A percentile compares a stretch with the other conserved stretches of the same genome.
These are phyloP conservation scores for Lagenidium giganteum DNA, from an alignment of 352 stramenopile species.

Conservation along the genomic window DNA sequence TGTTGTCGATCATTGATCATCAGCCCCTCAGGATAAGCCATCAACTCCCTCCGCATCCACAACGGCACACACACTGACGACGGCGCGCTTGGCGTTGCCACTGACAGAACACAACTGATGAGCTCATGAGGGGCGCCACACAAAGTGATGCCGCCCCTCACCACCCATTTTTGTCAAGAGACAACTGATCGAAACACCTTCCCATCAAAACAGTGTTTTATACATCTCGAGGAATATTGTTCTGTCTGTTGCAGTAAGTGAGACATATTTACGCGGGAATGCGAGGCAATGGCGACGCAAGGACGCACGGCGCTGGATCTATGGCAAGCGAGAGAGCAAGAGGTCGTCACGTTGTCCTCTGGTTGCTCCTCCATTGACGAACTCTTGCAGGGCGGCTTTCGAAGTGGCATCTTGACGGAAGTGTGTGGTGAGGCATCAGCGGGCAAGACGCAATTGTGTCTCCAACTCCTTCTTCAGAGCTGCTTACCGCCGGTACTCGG, in stretches of 20 bases:
- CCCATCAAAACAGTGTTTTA: conserved; percentile 4
- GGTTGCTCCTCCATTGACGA: conserved; percentile 55
- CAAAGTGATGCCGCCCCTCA: no score
- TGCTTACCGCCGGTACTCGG: conserved; percentile 38
- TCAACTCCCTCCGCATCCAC: conserved; percentile 44
- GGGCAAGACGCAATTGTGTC: conserved; percentile 76
- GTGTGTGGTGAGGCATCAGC: conserved; percentile 68
- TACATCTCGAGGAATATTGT: conserved; percentile 8
- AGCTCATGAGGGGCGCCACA: no score
- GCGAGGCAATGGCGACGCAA: conserved; percentile 9
- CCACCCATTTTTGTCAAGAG: no score
- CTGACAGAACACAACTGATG: no score
- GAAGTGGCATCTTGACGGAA: conserved; percentile 61
- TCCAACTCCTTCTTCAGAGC: conserved; percentile 73
- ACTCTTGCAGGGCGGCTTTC: conserved; percentile 58
- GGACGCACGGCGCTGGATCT: conserved; percentile 39
- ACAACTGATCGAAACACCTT: background rate
- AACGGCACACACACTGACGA: background rate
- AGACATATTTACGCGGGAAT: conserved; percentile 12
- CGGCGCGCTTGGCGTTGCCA: no score
- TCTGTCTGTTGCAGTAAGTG: conserved; percentile 6
- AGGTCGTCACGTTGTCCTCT: conserved; percentile 31
- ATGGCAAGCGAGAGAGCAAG: conserved; percentile 19
- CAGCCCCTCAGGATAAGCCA: conserved; percentile 84
- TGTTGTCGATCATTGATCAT: conserved; percentile 70